Base-by-base conservation (phyloP, 1,139 yeast genomes). In the Protomyces arabidopsidicola region DNA sequence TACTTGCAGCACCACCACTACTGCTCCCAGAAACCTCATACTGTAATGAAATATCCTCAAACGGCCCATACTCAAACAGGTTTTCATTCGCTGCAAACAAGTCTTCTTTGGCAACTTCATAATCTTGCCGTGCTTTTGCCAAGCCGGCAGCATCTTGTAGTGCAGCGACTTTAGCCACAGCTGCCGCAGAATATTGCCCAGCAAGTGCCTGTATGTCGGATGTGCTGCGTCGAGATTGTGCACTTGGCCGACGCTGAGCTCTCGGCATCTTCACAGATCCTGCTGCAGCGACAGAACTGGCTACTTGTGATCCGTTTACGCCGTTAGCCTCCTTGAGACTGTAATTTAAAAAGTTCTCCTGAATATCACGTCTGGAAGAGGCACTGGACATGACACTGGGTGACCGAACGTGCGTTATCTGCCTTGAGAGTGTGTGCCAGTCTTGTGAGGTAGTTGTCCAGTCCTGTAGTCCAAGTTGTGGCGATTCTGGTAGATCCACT, bases 21-120 rank as follows among this genome's bases (percentile, higher is more conserved):
- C 42, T 38, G 42, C 18, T 14, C 6, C 42, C 42, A 14, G n/a
- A 14, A 14, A 38, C 8, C 5, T 42, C 48, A n/a, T 42, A 38
- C 38, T 36, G 35, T 16, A 22, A 22, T 14, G 55, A 31, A 14
- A 52, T 24, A 39, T 58, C 62, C n/a, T 50, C 45, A 39, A 58
- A 58, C 1, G 62, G 62, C 4, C 62, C 62, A 24, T 58, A 58
- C 53, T 58, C 62, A 36, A 58, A 58, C n/a, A 58, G 27, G 35
- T 45, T 31, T 18, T 52, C 45, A 24, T 58, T 42, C 27, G 48
- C 48, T 10, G 48, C 48, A 42, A 42, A 42, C 24, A 42, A 18
- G 24, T 42, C 48, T 20, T 42, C 48, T 18, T 18, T 42, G 9
- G 48, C 48, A 16, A 42, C 14, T 9, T 42, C 48, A 42, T 42